Conservation (phyloP, 768 basidiomycete species). For the Flagelloscypha sp. region DNA sequence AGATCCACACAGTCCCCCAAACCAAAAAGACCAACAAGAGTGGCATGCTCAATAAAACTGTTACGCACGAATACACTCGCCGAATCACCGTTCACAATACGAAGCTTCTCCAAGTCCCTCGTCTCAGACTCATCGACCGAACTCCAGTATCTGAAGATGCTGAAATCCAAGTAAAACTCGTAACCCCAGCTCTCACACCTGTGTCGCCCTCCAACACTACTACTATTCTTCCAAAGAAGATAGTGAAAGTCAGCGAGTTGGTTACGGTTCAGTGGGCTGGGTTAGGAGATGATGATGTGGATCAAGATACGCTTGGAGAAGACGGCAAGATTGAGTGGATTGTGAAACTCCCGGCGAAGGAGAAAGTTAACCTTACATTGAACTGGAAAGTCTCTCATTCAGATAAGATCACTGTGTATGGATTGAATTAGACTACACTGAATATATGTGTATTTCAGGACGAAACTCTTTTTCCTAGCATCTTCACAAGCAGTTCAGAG, state of each 20-base stretch:
- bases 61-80: conserved; percentile 24
- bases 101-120: conserved; percentile 19
- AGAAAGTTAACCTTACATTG: conserved; percentile 21
- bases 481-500: no score
- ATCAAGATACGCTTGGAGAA: conserved; percentile 16
- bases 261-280: no score
- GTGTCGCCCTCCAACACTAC: no score
- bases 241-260: no score
- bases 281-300: conserved; percentile 3
- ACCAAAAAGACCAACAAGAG: conserved; percentile 24
- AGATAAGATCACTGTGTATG: no score
- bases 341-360: conserved; percentile 22
- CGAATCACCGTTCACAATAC: conserved; percentile 32
- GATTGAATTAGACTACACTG: no score
- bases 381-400: conserved; percentile 28
- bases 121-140: conserved; percentile 31
- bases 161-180: conserved; percentile 15
- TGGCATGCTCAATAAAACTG: conserved; percentile 27
- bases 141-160: conserved; percentile 27
- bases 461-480: no score
- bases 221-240: no score
- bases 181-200: conserved; percentile 10
- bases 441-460: no score
- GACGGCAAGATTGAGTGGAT: conserved; percentile 29
- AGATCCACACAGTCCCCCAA: conserved; percentile 30